Evolutionary conservation across 352 stramenopile genomes (phyloP), one percentile per base, ranked within the genome.

Genomic region (Blastocystis sp.): DNA sequence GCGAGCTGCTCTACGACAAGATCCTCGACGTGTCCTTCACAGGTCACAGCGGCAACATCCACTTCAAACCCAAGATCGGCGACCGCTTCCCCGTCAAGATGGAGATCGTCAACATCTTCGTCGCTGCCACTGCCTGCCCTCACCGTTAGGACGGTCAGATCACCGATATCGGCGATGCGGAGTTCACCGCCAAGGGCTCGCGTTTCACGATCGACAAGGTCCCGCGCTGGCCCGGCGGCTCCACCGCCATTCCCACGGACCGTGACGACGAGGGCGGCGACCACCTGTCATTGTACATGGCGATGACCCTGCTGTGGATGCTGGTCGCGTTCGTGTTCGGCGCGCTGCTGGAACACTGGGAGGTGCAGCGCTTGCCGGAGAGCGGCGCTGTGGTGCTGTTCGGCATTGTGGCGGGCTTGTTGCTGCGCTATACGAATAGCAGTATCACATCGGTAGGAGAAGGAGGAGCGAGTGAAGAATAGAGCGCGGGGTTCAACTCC

Each of bases 321-420:
- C 40, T 63, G 9, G 40, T 89, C 43, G 24, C 71, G 10, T 60
- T 89, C 70, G 76, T 89, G 4, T 19, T 89, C n/a, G 70, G 71
- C 42, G 42, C 63, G 28, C 52, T 89, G 14, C 42, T 87, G 34
- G 61, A 89, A 19, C 52, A 45, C 11, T 74, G 43, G 63, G 28
- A 71, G 11, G 21, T 71, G 7, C 70, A 71, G n/a, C 45, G 61
- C 19, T 28, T 90, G 14, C 87, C 87, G 7, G 87, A 90, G 62
- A 84, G 62, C 11, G 79, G 84, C 43, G 63, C 77, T 9, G 63
- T 90, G 11, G 71, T 91, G 42, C 1, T 89, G 3, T 71, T 91
- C 28, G 90, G 90, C 43, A 89, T 91, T 34, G 59, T 90, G 14
- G 87, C 89, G 34, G 89, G 87, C 38, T 45, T 74, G 11, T n/a